Conservation (phyloP, 129 eudicot species). For the Arctium minus region DNA sequence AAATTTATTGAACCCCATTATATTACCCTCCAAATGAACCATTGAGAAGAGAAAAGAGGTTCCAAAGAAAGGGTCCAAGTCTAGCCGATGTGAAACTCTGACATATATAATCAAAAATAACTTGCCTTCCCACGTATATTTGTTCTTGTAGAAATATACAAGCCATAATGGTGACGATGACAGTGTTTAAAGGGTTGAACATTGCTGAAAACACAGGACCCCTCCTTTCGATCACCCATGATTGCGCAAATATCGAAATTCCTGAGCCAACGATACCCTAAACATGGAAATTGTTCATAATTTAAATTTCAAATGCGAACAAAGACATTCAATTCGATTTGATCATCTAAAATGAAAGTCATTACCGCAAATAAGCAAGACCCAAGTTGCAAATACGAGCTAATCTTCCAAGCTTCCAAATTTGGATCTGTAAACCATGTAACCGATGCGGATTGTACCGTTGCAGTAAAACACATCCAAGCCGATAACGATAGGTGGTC, state of each 20-base stretch:
- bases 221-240: constrained; percentile 71
- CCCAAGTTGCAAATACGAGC: constrained; percentile 48
- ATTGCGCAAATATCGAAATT: constrained; percentile 67
- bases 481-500: constrained; percentile 75
- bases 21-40: neutral
- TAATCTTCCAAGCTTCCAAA: constrained; percentile 56
- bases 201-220: constrained; percentile 88
- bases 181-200: constrained; percentile 77
- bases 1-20: neutral
- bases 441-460: constrained; percentile 56
- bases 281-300: neutral
- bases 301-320: neutral
- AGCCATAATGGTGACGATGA: constrained; percentile 64
- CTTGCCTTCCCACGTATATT: constrained; percentile 67
- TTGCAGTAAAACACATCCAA: constrained; percentile 70
- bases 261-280: constrained; percentile 77
- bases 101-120: neutral
- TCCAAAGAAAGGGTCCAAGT: neutral
- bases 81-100: neutral
- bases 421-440: constrained; percentile 50
- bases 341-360: neutral
- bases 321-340: neutral
- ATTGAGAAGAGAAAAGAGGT: neutral
- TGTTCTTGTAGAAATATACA: constrained; percentile 55
- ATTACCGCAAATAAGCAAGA: constrained; percentile 62